Percentiles rank a stretch among this genome's conserved stretches.
Conservation (phyloP, 805 yeast species). For the Yamadazyma sp. region DNA sequence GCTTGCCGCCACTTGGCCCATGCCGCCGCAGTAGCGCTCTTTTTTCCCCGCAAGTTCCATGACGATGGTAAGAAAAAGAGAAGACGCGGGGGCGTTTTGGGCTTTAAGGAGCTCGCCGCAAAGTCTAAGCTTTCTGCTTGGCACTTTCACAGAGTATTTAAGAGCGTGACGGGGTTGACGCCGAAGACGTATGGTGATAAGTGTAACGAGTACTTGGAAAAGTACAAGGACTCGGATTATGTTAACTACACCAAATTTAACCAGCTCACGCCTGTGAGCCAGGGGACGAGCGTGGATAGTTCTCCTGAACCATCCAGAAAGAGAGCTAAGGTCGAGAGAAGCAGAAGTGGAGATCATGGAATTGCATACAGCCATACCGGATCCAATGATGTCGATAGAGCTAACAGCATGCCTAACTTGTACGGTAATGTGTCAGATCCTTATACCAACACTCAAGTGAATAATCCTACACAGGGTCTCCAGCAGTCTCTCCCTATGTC, state of each 20-base stretch:
- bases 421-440: slow-evolving; percentile 3
- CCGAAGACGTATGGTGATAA: slow-evolving; percentile 88
- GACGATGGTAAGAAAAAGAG: slow-evolving; percentile 40
- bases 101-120: slow-evolving; percentile 84
- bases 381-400: slow-evolving; percentile 1
- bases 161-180: slow-evolving; percentile 80
- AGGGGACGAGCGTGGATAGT: neutral
- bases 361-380: too few species aligned
- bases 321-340: slow-evolving; percentile 5
- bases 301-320: slow-evolving; percentile 8
- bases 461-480: too few species aligned
- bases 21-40: slow-evolving; percentile 60
- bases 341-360: too few species aligned
- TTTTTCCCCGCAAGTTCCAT: slow-evolving; percentile 22
- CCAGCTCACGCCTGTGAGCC: slow-evolving; percentile 14
- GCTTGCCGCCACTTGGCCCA: slow-evolving; percentile 83
- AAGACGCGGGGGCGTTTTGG: slow-evolving; percentile 76
- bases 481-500: too few species aligned
- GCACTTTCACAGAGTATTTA: slow-evolving; percentile 92
- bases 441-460: neutral
- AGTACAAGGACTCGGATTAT: slow-evolving; percentile 21
- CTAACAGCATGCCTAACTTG: slow-evolving; percentile 8
- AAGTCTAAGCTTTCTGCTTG: slow-evolving; percentile 82
- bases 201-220: slow-evolving; percentile 62
- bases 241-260: slow-evolving; percentile 16